Evolutionary conservation across 805 yeast genomes (phyloP).

Genomic region (Cyberlindnera subsufficiens): DNA sequence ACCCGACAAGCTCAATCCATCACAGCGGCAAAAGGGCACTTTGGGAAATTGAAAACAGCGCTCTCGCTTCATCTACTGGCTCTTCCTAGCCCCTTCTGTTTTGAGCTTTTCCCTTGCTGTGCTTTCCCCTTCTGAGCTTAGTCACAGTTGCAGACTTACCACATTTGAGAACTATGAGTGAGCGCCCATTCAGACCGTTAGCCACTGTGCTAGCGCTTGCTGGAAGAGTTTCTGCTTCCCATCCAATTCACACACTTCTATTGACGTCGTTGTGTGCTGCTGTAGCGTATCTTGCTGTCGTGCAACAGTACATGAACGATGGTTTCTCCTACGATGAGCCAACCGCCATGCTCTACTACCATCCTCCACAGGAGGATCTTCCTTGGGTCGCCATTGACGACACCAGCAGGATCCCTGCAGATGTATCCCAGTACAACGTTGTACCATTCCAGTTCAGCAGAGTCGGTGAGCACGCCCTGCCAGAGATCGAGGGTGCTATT

Average conservation of each 20-base stretch:
- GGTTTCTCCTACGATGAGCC: constrained; percentile 29
- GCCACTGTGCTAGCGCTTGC: constrained; percentile 39
- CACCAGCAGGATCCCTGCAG: constrained; percentile 25
- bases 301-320: constrained; percentile 52
- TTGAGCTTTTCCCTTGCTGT: too few species aligned
- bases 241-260: constrained; percentile 84
- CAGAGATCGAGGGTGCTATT: constrained; percentile 35
- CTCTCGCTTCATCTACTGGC: too few species aligned
- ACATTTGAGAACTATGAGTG: constrained; percentile 5
- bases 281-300: constrained; percentile 68
- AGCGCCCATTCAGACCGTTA: constrained; percentile 25
- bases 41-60: too few species aligned
- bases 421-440: constrained; percentile 42
- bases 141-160: too few species aligned
- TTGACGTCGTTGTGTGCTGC: constrained; percentile 70
- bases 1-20: too few species aligned
- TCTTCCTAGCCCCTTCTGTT: too few species aligned
- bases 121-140: too few species aligned
- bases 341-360: constrained; percentile 25
- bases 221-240: constrained; percentile 56
- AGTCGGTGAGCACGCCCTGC: constrained; percentile 34
- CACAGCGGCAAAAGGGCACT: too few species aligned
- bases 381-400: constrained; percentile 48
- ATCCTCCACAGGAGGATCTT: constrained; percentile 25
- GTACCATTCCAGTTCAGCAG: constrained; percentile 55